phyloP scores from a whole-genome alignment of 2,329 filamentous ascomycete genomes.

The Blumeria graminis region DNA sequence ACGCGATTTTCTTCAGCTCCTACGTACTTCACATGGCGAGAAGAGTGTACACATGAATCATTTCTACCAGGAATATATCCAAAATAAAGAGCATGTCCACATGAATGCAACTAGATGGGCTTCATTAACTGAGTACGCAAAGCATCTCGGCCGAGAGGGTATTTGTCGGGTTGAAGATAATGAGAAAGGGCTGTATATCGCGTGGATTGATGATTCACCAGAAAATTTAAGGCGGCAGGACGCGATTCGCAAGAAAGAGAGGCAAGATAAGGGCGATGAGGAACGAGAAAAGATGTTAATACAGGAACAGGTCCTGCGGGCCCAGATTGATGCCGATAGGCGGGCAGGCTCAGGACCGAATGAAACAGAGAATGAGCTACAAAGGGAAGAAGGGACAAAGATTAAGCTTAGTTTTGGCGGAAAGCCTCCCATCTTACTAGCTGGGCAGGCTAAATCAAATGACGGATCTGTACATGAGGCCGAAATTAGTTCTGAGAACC shows the following conservation, averaged over 20 bases:
- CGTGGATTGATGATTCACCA: conserved; percentile 80
- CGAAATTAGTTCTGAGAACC: background rate
- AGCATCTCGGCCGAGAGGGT: conserved; percentile 63
- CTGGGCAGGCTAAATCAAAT: background rate
- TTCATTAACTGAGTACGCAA: conserved; percentile 71
- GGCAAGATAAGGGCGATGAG: conserved; percentile 75
- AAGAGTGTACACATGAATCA: conserved; percentile 75
- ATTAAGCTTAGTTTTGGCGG: conserved; percentile 44
- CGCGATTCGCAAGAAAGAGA: conserved; percentile 58
- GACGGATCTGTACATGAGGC: background rate
- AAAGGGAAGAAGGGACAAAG: conserved; percentile 48
- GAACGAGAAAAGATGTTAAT: conserved; percentile 68
- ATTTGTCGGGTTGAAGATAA: conserved; percentile 80
- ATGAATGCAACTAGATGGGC: conserved; percentile 88
- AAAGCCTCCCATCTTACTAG: conserved; percentile 6
- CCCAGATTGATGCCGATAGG: conserved; percentile 32
- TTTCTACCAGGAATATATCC: conserved; percentile 89
- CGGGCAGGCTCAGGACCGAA: conserved; percentile 20
- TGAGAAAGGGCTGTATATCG: conserved; percentile 62
- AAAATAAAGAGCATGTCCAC: conserved; percentile 68
- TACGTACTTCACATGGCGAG: conserved; percentile 70
- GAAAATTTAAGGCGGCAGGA: conserved; percentile 64
- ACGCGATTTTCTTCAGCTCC: conserved; percentile 50
- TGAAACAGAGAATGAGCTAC: conserved; percentile 23
- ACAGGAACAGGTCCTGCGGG: conserved; percentile 58